Evolutionary conservation across 805 yeast genomes (phyloP).

Genomic region (Sugiyamaella boreocaroliniensis): DNA sequence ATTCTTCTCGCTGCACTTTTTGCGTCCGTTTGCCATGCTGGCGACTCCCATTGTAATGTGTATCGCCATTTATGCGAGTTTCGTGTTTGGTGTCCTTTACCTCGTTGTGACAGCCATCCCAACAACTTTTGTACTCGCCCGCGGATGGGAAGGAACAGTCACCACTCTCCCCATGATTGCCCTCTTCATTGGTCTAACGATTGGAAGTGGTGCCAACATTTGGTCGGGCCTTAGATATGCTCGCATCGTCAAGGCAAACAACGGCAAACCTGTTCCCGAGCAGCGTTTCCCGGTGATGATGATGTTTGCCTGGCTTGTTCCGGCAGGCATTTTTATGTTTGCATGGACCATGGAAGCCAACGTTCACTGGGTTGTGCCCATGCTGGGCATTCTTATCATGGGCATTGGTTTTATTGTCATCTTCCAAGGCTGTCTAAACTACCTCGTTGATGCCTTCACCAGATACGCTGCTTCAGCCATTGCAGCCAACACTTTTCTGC

Average conservation of each 20-base stretch:
- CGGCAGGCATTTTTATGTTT: conserved; percentile 51
- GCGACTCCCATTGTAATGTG: conserved; percentile 41
- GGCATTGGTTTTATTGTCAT: conserved; percentile 49
- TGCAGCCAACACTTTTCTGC: conserved; percentile 55
- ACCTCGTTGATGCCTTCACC: conserved; percentile 54
- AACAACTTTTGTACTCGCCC: conserved; percentile 27
- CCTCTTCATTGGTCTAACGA: conserved; percentile 28
- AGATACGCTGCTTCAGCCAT: conserved; percentile 56
- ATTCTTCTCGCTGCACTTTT: conserved; percentile 61
- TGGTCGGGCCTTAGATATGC: conserved; percentile 26
- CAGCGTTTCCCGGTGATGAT: conserved; percentile 52
- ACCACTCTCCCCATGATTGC: conserved; percentile 31
- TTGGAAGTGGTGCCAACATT: conserved; percentile 31
- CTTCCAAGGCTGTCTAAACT: conserved; percentile 55
- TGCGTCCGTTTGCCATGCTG: conserved; percentile 74
- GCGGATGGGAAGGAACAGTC: conserved; percentile 31
- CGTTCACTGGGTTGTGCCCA: conserved; percentile 51
- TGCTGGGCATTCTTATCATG: conserved; percentile 48
- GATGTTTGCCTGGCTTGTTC: conserved; percentile 40
- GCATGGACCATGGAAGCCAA: conserved; percentile 51
- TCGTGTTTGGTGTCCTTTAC: conserved; percentile 41
- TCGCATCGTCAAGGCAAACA: conserved; percentile 23
- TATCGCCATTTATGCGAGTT: conserved; percentile 38
- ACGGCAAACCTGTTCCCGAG: conserved; percentile 52
- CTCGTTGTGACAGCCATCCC: conserved; percentile 38